phyloP scores from a whole-genome alignment of 805 yeast species.

The Metschnikowia koreensis region DNA sequence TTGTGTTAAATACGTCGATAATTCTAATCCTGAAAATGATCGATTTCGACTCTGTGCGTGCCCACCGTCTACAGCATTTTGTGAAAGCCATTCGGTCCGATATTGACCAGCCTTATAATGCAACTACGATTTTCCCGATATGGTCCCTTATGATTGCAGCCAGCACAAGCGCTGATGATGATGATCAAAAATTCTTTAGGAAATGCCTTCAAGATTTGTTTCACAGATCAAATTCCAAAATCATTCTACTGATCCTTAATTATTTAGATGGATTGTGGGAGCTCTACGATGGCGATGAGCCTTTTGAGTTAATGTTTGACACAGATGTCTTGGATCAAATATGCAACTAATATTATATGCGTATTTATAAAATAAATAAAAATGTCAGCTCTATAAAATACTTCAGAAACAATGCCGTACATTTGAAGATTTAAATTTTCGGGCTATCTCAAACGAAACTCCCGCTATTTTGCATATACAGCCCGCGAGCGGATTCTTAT shows the following conservation, averaged over 20 bases:
- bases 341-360: constrained; percentile 1
- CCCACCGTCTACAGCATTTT: background rate
- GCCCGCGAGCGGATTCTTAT: background rate
- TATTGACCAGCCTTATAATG: constrained; percentile 7
- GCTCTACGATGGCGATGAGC: constrained; percentile 14
- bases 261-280: constrained; percentile 17
- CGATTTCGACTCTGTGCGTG: background rate
- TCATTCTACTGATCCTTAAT: constrained; percentile 8
- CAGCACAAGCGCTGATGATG: constrained; percentile 6
- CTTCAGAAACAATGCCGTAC: too few species aligned
- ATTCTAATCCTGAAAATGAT: constrained; percentile 13
- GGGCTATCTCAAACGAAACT: background rate
- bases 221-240: constrained; percentile 8
- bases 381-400: too few species aligned
- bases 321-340: constrained; percentile 16
- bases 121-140: constrained; percentile 13
- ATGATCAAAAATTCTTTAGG: constrained; percentile 10
- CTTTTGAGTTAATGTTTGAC: constrained; percentile 15
- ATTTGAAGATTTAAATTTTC: background rate
- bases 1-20: constrained; percentile 11
- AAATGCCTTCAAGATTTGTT: constrained; percentile 3
- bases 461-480: background rate
- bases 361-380: background rate
- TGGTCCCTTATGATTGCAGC: constrained; percentile 19
- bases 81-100: constrained; percentile 11